Conservation (phyloP, 441 rosid genomes). For the Lepidium campestre region DNA sequence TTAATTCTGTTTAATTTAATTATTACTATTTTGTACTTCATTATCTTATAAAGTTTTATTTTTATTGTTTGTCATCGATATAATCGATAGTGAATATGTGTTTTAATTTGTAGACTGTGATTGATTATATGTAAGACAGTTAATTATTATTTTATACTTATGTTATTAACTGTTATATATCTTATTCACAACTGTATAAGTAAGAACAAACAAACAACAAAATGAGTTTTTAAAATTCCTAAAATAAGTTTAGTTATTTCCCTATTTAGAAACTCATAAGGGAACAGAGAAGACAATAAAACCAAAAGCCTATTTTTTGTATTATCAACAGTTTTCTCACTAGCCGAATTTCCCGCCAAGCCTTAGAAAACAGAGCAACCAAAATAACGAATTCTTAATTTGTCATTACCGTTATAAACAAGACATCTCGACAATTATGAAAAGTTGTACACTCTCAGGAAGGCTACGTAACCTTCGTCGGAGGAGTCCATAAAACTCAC, state of each 20-base stretch:
- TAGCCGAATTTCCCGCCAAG: constrained; percentile 21
- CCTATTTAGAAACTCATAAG: constrained; percentile 13
- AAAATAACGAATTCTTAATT: constrained; percentile 27
- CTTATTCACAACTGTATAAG: not conserved
- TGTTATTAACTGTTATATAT: too few relatives aligned
- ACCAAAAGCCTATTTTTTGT: constrained; percentile 25
- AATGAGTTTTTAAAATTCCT: not conserved
- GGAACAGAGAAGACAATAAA: constrained; percentile 16
- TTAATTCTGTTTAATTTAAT: not conserved
- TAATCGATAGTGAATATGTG: too few relatives aligned
- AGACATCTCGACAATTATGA: not conserved
- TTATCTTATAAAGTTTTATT: not conserved
- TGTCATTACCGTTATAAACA: constrained; percentile 19
- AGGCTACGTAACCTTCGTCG: constrained; percentile 31
- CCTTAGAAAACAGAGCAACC: constrained; percentile 25
- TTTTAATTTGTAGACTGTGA: too few relatives aligned
- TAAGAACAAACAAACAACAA: constrained; percentile 6
- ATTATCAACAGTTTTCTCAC: constrained; percentile 10
- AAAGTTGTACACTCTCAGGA: constrained; percentile 15
- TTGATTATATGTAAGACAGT: too few relatives aligned
- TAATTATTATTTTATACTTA: too few relatives aligned
- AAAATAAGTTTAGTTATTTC: constrained; percentile 13
- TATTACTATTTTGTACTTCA: not conserved
- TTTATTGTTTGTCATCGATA: not conserved
- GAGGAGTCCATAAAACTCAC: constrained; percentile 28